Evolutionary conservation across 2,329 filamentous ascomycete species (phyloP), one percentile per base, ranked within the genome.

Genomic region (Lecanicillium sp.): DNA sequence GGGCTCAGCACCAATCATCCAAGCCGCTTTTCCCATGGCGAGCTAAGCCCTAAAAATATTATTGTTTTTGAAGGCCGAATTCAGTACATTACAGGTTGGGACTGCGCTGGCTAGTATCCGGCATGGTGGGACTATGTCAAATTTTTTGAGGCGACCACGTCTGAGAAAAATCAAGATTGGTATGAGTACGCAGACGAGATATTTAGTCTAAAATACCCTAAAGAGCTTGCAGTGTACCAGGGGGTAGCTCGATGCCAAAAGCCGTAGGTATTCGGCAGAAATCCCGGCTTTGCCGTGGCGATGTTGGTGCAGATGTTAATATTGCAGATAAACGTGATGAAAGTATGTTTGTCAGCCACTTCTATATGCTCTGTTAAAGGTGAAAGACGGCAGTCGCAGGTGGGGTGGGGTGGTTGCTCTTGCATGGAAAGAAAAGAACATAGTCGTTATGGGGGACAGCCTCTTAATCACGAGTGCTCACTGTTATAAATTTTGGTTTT

Each of bases 111-210:
- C 14, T 50, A 47, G 43, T 60, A 58, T 42, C 57, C 57, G 1
- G 46, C 45, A 13, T 60, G 57, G 57, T 59, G 57, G 57, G 56
- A 60, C 7, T 60, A 58, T 33, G 55, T 47, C 40, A 57, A 57
- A 31, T 60, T 60, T 38, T 59, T 59, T 28, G 57, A 60, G 36
- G 48, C 55, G 6, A 45, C 44, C 14, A 57, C 54, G 25, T n/a
- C 39, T 2, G 30, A 43, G 8, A 37, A 42, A 18, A 59, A 57
- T 32, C 37, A 44, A 10, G 56, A 59, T 39, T 60, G 55, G 57
- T 59, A 57, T 17, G 45, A 51, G 3, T 58, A 57, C 36, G 53
- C 52, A 12, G 18, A 36, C n/a, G 45, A 52, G 2, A 56, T 59
- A 11, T 60, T 60, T 27, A 34, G 25, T 0, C 44, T 44, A 1